Base-by-base conservation (phyloP, 139 green algal species). In the Zygnema cylindricum region DNA sequence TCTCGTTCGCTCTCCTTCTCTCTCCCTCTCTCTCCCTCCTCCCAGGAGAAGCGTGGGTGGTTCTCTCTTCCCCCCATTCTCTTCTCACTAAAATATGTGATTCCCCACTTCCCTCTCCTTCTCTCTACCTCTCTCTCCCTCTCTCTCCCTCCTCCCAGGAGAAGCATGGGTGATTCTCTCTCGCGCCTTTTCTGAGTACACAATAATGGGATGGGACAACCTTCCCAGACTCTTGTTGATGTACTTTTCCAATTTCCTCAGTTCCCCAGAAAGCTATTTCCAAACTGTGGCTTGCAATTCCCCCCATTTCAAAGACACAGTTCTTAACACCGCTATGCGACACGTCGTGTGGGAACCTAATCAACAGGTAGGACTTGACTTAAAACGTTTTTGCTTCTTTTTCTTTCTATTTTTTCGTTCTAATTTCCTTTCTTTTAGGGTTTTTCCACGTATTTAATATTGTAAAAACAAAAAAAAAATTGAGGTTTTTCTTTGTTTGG, bases 161-260 rank as follows among this genome's bases (percentile, higher is more conserved):
- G 43, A 35, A 23, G 75, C 75, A 23, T 82, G 75, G 75, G 75
- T 82, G 75, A 23, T 23, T 36, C 23, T 82, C 22, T 40, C 22
- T 22, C 22, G 75, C 22, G 22, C 75, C 22, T 82, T 82, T 36
- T 23, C 23, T 22, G 75, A 82, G 75, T 82, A 82, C 23, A 22
- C 22, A 22, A 82, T 82, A 35, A 49, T 22, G 75, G 75, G 75
- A 35, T 82, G 75, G 75, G 75, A 82, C 22, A 82, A 82, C 25
- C 75, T 82, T 23, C 75, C 75, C 23, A 35, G 75, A 22, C 22
- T 82, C 25, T 35, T 36, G 22, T 36, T 82, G 22, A 82, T 82
- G 75, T 82, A 82, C 75, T 82, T 49, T 36, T 76, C 75, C 75
- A 82, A 82, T 23, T 76, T 73, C 30, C 30, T n/a, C 30, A 36